Evolutionary conservation across 345 rosid species (phyloP), one percentile per base, ranked within the genome.

Genomic region (Laguncularia racemosa): DNA sequence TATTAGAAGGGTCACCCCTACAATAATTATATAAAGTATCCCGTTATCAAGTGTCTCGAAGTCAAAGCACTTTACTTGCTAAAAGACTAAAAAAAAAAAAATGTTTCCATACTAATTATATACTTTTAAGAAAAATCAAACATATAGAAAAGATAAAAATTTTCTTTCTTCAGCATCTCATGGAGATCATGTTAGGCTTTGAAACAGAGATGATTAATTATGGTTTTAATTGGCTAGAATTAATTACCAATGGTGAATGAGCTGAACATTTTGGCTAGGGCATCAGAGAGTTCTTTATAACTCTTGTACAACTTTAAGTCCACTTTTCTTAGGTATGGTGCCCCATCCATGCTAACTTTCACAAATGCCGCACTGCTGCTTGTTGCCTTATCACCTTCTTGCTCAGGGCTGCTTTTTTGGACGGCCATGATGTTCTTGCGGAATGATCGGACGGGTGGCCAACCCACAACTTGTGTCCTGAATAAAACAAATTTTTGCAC

Each of bases 261-360:
- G 76, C 88, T 79, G 74, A 88, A 88, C 96, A 88, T 83, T 61
- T 88, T 81, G 67, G 80, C 78, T 13, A 88, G 69, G 46, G 90
- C 90, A 52, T 75, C 72, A n/a, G 86, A 88, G 62, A 88, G 90
- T 38, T 85, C 77, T 26, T 70, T 73, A 63, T 88, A 88, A 65
- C 86, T 81, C 62, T 80, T 81, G 82, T 83, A 85, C 38, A 83
- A 59, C 63, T 83, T 88, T 62, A 88, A 66, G 73, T 88, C 96
- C 44, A 88, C 86, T 56, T 88, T 88, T 38, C 96, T 78, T 46
- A 88, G 72, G 66, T 88, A 88, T 0, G 96, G 96, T n/a, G 96
- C 96, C 12, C 96, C 96, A 16, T 83, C 96, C 90, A 88, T 75
- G 83, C 90, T 83, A 51, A 88, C 96, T 60, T 88, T 88, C 61